phyloP scores from a whole-genome alignment of 139 green algal genomes.

The Picochlorum sp. region DNA sequence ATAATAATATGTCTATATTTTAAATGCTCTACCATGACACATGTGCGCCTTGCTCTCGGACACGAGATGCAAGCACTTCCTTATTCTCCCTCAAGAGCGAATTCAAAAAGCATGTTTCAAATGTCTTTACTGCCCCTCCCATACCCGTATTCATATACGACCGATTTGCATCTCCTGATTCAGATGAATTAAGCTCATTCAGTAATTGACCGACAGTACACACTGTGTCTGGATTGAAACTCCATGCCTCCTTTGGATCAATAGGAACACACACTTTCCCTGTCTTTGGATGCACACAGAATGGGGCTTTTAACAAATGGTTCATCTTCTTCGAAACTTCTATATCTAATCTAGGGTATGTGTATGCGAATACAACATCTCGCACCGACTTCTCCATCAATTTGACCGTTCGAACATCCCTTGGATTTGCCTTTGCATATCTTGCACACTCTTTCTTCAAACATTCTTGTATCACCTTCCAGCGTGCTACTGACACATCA shows the following conservation, averaged over 20 bases:
- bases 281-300: conserved; percentile 99
- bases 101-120: conserved; percentile 35
- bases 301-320: conserved; percentile 98
- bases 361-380: conserved; percentile 75
- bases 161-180: background rate
- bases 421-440: conserved; percentile 5
- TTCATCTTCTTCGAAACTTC: conserved; percentile 99
- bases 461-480: conserved; percentile 9
- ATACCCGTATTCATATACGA: conserved; percentile 29
- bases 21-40: conserved; percentile 18
- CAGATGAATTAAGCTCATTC: conserved; percentile 38
- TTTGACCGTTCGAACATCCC: conserved; percentile 5
- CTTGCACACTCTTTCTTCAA: conserved; percentile 1
- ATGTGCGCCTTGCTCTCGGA: conserved; percentile 3
- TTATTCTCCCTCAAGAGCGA: conserved; percentile 17
- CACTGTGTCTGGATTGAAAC: conserved; percentile 83
- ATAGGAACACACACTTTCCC: conserved; percentile 96
- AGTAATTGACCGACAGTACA: conserved; percentile 65
- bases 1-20: conserved; percentile 10
- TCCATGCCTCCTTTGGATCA: conserved; percentile 51
- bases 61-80: conserved; percentile 16
- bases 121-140: conserved; percentile 23
- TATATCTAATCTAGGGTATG: conserved; percentile 92
- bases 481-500: conserved; percentile 17
- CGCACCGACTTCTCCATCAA: conserved; percentile 15